Conservation (phyloP, 306 rosid genomes). For the Argentina anserina region DNA sequence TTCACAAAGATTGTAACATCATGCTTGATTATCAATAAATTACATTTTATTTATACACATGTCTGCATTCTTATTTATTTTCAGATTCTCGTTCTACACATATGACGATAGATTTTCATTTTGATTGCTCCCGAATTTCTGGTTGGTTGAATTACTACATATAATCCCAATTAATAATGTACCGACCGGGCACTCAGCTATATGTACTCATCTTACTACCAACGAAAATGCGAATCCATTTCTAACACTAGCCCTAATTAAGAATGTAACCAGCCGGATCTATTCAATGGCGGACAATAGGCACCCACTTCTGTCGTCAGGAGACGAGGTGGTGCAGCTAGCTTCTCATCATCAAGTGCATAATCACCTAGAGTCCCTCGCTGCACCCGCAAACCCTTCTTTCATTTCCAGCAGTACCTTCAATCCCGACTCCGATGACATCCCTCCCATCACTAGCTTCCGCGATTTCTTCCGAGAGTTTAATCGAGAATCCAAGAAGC, state of each 20-base stretch:
- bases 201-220: neutral
- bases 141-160: neutral
- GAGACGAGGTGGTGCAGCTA: neutral
- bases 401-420: conserved; percentile 29
- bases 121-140: too few species aligned
- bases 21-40: too few species aligned
- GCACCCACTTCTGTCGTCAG: conserved; percentile 27
- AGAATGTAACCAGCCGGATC: neutral
- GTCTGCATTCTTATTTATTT: too few species aligned
- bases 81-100: too few species aligned
- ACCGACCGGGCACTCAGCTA: neutral
- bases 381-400: conserved; percentile 10
- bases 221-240: neutral
- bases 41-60: too few species aligned
- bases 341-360: neutral
- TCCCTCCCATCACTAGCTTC: conserved; percentile 42
- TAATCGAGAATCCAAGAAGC: conserved; percentile 53
- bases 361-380: conserved; percentile 24
- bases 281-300: conserved; percentile 24
- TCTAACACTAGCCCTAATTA: neutral
- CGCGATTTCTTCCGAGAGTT: conserved; percentile 48
- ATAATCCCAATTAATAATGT: neutral
- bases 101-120: too few species aligned
- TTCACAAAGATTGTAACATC: too few species aligned
- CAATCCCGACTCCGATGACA: conserved; percentile 50